Evolutionary conservation across 2,329 filamentous ascomycete genomes (phyloP).

Genomic region (Geosmithia morbida): DNA sequence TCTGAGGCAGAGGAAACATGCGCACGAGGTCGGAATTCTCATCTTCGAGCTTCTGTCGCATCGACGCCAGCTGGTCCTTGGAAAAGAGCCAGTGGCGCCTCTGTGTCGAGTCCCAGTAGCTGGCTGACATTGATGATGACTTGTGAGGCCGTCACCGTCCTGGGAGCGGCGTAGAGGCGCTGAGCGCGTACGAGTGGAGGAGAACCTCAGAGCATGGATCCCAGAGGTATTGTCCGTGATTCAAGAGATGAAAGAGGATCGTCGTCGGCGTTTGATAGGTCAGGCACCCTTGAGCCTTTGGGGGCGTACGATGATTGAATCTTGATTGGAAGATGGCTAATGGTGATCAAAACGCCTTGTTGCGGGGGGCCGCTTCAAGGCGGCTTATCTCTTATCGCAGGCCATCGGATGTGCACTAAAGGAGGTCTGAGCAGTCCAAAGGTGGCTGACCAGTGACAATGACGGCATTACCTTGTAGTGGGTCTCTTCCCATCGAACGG

Average conservation of each 20-base stretch:
- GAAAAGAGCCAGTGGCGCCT: slow-evolving; percentile 82
- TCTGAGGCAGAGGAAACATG: slow-evolving; percentile 70
- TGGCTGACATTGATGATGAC: slow-evolving; percentile 61
- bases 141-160: background rate
- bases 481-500: background rate
- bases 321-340: no score
- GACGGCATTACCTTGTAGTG: background rate
- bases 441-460: background rate
- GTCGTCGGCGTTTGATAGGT: background rate
- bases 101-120: slow-evolving; percentile 95
- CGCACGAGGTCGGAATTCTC: slow-evolving; percentile 60
- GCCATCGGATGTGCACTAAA: background rate
- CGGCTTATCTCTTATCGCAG: background rate
- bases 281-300: background rate
- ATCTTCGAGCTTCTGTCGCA: slow-evolving; percentile 64
- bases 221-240: background rate
- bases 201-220: background rate
- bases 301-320: background rate
- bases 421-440: background rate
- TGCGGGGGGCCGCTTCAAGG: no score
- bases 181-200: background rate
- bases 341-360: no score
- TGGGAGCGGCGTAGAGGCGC: slow-evolving; percentile 1
- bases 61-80: slow-evolving; percentile 60
- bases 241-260: background rate